Conservation (phyloP, 2,329 filamentous ascomycete genomes). For the Sporothrix pallida region DNA sequence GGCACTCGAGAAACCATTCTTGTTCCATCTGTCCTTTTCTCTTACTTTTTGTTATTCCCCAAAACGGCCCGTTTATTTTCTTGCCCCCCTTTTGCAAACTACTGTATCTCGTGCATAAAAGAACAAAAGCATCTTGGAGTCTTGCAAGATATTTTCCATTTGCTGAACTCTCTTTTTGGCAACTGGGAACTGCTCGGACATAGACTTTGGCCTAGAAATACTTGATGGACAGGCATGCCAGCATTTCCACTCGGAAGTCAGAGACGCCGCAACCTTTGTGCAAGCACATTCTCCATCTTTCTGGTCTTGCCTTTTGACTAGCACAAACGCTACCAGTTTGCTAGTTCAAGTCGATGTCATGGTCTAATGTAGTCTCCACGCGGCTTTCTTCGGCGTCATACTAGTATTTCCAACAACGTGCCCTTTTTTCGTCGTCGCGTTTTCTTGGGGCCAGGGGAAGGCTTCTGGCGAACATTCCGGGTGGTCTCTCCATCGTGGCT, state of each 20-base stretch:
- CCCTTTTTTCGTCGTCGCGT: background rate
- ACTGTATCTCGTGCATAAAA: background rate
- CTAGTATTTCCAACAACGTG: background rate
- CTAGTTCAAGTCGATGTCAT: background rate
- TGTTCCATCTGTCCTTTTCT: background rate
- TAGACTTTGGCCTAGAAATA: background rate
- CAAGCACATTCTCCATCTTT: background rate
- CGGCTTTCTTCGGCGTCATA: constrained; percentile 9
- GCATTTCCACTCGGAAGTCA: background rate
- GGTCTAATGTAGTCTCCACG: background rate
- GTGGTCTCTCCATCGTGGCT: constrained; percentile 11
- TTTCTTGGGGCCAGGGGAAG: background rate
- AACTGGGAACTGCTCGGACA: constrained; percentile 9
- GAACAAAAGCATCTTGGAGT: background rate
- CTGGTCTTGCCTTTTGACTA: background rate
- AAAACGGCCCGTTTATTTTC: constrained; percentile 23
- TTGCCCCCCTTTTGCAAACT: background rate
- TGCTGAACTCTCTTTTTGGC: background rate
- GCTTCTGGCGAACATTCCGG: background rate
- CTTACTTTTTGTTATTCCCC: background rate
- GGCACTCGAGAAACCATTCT: background rate
- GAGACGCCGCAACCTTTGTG: background rate
- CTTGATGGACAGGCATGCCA: background rate
- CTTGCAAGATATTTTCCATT: constrained; percentile 1
- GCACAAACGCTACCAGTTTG: background rate